Evolutionary conservation across 1,139 yeast species (phyloP).

Genomic region (Saccharomyces hybrid): DNA sequence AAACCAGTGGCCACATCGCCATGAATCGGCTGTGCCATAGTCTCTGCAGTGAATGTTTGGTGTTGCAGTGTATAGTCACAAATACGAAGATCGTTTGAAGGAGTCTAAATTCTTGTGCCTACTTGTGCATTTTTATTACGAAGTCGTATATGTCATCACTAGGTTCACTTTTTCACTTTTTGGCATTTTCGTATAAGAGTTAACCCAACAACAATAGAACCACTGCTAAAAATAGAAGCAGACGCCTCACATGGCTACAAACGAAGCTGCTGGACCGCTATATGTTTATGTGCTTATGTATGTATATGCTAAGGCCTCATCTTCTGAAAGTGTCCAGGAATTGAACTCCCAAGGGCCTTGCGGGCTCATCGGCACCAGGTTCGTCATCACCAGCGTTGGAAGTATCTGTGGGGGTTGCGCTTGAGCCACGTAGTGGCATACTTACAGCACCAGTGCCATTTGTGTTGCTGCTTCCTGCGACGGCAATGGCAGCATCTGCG

Average conservation of each 20-base stretch:
- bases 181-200: not conserved
- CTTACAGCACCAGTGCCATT: slow-evolving; percentile 4
- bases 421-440: not conserved
- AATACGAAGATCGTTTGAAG: not conserved
- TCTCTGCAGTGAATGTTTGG: not conserved
- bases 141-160: not conserved
- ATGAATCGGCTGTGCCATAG: not conserved
- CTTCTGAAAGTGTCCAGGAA: slow-evolving; percentile 30
- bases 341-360: slow-evolving; percentile 28
- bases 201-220: not conserved
- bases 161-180: not conserved
- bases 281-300: not conserved
- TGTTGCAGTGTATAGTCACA: not conserved
- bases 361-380: slow-evolving; percentile 27
- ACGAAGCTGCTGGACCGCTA: not conserved
- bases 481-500: slow-evolving; percentile 1
- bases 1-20: slow-evolving; percentile 9
- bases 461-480: not conserved
- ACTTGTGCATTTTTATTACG: not conserved
- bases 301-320: slow-evolving; percentile 8
- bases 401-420: slow-evolving; percentile 1
- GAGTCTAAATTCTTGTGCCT: not conserved
- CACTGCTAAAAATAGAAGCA: not conserved
- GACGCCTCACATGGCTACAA: not conserved
- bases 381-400: slow-evolving; percentile 21